Evolutionary conservation across 1,284 basidiomycete species (phyloP), one percentile per base, ranked within the genome.

Genomic region (Austroboletus novae-zelandiae): DNA sequence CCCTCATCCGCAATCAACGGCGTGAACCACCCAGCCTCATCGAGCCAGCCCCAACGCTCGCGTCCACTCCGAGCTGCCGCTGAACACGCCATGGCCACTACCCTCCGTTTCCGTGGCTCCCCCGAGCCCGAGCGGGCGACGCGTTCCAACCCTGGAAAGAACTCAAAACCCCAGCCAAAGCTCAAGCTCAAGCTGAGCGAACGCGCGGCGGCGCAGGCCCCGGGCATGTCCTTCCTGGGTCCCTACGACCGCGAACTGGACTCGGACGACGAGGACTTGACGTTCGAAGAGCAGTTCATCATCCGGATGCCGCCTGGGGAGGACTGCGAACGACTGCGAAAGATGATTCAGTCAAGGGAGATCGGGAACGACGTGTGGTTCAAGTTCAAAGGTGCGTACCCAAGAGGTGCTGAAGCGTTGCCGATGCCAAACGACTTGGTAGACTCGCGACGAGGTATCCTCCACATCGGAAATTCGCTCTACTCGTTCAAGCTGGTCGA

Each of bases 241-340:
- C 78, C 87, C 18, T 96, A 92, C 66, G 94, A 98, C 71, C 77
- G 96, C 39, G 97, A 98, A 67, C 75, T 99, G 48, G 96, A 99
- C 69, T 94, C 92, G 54, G 89, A 90, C 58, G 91, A 96, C 54
- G 93, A 97, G 55, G 95, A 98, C 45, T 71, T 99, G 52, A 86
- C 86, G 5, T 98, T 99, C 63, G 97, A 99, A 71, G 97, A 99
- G 71, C 96, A 99, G 65, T 97, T 99, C 66, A 87, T 99, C 51
- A 74, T 99, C 30, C 74, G 95, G 37, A 85, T 99, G 76, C 94
- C 94, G 1, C 83, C 86, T 5, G 91, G 90, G 0, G 87, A 90
- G 50, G 89, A 91, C 58, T 83, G 81, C 46, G 86, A 90, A 43
- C 85, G 80, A 57, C 61, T 97, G 53, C 80, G 82, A 61, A 91